phyloP scores from a whole-genome alignment of 2,329 filamentous ascomycete species.

The Chaetomiaceae sp. region DNA sequence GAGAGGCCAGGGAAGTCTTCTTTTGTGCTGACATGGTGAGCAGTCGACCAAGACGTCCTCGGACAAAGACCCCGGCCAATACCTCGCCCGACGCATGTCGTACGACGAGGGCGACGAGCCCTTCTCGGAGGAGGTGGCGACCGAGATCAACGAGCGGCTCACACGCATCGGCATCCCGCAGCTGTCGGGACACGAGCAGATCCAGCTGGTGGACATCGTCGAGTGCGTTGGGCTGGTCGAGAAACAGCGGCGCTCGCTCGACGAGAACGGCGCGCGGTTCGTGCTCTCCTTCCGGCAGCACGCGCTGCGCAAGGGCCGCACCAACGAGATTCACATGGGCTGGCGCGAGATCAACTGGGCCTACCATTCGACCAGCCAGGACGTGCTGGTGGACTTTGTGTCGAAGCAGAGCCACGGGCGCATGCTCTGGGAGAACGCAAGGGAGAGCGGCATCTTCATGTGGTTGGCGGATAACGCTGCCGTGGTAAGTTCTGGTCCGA shows the following conservation, averaged over 20 bases:
- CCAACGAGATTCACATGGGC: slow-evolving; percentile 59
- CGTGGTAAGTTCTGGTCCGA: slow-evolving; percentile 51
- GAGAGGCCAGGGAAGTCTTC: no score
- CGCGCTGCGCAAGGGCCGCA: slow-evolving; percentile 60
- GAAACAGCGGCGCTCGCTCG: slow-evolving; percentile 79
- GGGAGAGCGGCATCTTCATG: slow-evolving; percentile 87
- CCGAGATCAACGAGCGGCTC: slow-evolving; percentile 69
- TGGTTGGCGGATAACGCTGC: slow-evolving; percentile 77
- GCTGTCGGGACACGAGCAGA: slow-evolving; percentile 78
- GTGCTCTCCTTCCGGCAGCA: slow-evolving; percentile 83
- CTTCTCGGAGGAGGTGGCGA: slow-evolving; percentile 66
- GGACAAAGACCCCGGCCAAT: slow-evolving; percentile 32
- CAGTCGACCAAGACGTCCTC: slow-evolving; percentile 16
- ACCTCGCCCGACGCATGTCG: slow-evolving; percentile 33
- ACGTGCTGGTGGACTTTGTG: slow-evolving; percentile 81
- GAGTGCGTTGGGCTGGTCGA: slow-evolving; percentile 81
- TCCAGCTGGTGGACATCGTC: slow-evolving; percentile 74
- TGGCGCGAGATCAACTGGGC: slow-evolving; percentile 83
- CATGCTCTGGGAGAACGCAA: slow-evolving; percentile 77
- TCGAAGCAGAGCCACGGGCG: slow-evolving; percentile 71
- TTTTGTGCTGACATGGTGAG: not conserved
- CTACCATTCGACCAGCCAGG: slow-evolving; percentile 78
- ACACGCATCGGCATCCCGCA: slow-evolving; percentile 68
- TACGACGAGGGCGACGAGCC: slow-evolving; percentile 51
- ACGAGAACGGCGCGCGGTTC: slow-evolving; percentile 82